Conservation (phyloP, 192 early-diverging fungal genomes). For the Haplosporangium gracile region DNA sequence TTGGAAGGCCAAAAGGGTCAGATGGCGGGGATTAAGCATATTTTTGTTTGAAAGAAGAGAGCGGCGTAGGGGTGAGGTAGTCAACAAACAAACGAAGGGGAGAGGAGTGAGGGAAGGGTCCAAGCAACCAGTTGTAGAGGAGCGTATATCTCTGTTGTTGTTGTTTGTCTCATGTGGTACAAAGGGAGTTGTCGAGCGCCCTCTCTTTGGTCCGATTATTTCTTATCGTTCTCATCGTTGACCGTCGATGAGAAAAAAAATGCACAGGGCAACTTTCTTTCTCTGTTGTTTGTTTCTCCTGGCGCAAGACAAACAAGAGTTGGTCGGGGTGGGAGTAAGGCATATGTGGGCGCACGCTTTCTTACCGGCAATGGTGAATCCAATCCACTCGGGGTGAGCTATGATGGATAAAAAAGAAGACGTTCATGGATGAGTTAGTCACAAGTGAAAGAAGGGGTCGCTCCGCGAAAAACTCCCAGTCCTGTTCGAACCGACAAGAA, state of each 20-base stretch:
- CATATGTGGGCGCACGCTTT: not conserved
- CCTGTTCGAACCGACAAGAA: not conserved
- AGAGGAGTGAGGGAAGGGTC: not conserved
- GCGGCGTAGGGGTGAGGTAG: not conserved
- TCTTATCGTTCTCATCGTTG: not conserved
- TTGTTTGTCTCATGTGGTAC: not conserved
- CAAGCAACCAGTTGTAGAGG: not conserved
- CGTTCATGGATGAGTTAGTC: too few relatives aligned
- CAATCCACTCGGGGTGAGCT: constrained; percentile 65
- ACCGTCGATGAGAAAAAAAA: not conserved
- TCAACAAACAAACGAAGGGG: not conserved
- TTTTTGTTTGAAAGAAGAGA: not conserved
- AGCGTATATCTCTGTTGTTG: not conserved
- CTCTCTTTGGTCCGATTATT: not conserved
- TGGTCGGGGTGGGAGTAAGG: not conserved
- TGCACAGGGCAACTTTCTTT: not conserved
- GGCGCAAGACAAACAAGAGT: not conserved
- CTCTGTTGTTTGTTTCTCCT: not conserved
- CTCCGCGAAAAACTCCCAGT: too few relatives aligned
- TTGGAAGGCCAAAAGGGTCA: not conserved
- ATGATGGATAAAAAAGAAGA: constrained; percentile 15
- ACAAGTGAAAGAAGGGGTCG: too few relatives aligned
- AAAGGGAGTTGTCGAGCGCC: not conserved
- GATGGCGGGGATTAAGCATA: not conserved
- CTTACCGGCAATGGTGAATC: constrained; percentile 56